Base-by-base conservation (phyloP, 805 yeast genomes). In the Saturnispora sekii region DNA sequence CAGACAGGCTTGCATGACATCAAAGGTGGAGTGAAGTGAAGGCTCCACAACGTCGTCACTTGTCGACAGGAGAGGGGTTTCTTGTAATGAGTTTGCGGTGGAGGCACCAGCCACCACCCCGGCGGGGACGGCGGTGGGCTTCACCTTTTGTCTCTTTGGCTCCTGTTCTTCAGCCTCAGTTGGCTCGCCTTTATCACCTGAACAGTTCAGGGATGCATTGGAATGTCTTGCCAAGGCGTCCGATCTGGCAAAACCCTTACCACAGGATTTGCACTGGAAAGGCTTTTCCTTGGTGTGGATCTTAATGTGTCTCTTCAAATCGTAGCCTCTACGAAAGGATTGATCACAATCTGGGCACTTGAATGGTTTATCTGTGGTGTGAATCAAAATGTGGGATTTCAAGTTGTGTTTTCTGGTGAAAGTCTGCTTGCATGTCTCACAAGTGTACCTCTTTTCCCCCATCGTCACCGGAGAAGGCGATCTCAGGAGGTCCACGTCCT, bases 201-300 rank as follows among this genome's bases (percentile, higher is more conserved):
- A 39, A 41, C 66, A 62, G 8, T 63, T 65, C 3, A 59, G 43
- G 4, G 59, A 50, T 1, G 65, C 58, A 38, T 81, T 77, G 38
- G 67, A 65, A 56, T 84, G 95, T 49, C 95, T 67, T 3, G 78
- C 72, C 26, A 84, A 66, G 0, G 94, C 88, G 60, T 84, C 95
- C 1, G 79, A 77, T 31, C 95, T 65, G 1, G 90, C 84, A 62
- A 84, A 84, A 35, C 69, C 64, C 38, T 82, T 69, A 12, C 73
- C 73, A 63, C 94, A 84, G 39, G 66, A 65, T 15, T 63, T 63
- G 58, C 94, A 84, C 35, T 58, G 62, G 57, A 65, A 79, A 1
- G 90, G 89, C 57, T 74, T 79, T 51, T 77, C 86, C 17, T 90
- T 90, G 0, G 87, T 74, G 56, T 84, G 95, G 32, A 81, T 67